Conservation (phyloP, 2,329 filamentous ascomycete species). For the Colletotrichum sp. region DNA sequence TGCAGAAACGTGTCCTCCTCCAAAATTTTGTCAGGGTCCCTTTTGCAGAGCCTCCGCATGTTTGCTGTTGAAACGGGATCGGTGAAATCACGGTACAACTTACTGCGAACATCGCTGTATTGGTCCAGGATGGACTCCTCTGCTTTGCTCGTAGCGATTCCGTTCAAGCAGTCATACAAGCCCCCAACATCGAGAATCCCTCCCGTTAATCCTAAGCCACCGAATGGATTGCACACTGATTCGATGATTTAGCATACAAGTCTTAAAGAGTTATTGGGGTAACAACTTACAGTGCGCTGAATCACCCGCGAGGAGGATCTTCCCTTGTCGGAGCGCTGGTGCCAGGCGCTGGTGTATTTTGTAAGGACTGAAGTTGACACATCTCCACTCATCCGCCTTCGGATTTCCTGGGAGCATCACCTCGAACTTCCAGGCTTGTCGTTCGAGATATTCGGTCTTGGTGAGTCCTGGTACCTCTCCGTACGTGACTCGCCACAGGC, state of each 20-base stretch:
- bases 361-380: background rate
- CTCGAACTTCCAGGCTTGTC: background rate
- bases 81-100: background rate
- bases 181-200: background rate
- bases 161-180: background rate
- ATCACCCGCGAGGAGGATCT: background rate
- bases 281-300: background rate
- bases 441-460: background rate
- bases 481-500: background rate
- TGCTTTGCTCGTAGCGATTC: background rate
- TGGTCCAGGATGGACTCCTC: background rate
- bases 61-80: background rate
- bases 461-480: background rate
- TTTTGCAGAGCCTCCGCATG: background rate
- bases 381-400: background rate
- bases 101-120: background rate
- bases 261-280: background rate
- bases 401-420: background rate
- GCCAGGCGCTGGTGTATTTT: background rate
- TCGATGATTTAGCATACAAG: accelerated
- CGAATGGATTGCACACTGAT: background rate
- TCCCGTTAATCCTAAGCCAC: background rate
- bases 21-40: background rate
- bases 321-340: background rate
- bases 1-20: background rate